Percentiles rank a stretch among this genome's conserved stretches.
Evolutionary conservation across 2,329 filamentous ascomycete species (phyloP).

Genomic region (Sclerotinia glacialis): DNA sequence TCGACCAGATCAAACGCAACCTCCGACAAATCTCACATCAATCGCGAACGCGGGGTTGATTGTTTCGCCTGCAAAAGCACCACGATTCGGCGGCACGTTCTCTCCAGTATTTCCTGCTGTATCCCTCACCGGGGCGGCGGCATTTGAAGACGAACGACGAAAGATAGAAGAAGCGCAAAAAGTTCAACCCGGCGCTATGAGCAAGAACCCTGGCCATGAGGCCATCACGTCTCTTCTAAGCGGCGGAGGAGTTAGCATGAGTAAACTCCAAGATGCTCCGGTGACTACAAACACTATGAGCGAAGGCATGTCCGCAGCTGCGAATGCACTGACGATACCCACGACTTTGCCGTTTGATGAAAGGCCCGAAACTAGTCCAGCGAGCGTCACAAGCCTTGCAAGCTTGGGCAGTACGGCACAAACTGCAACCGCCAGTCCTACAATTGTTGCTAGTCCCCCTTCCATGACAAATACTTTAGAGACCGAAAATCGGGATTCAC

Average conservation of each 20-base stretch:
- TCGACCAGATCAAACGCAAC: constrained; percentile 33
- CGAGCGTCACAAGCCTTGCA: constrained; percentile 38
- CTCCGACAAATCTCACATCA: constrained; percentile 29
- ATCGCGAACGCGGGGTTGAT: constrained; percentile 35
- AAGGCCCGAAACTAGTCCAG: constrained; percentile 36
- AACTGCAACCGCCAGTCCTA: constrained; percentile 39
- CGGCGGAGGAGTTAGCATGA: constrained; percentile 53
- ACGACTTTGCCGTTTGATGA: constrained; percentile 37
- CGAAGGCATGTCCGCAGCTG: constrained; percentile 36
- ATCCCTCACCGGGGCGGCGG: constrained; percentile 53
- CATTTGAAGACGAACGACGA: constrained; percentile 53
- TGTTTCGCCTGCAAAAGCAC: constrained; percentile 39
- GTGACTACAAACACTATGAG: constrained; percentile 35
- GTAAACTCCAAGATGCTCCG: constrained; percentile 54
- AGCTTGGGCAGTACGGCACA: constrained; percentile 38
- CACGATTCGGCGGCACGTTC: constrained; percentile 36
- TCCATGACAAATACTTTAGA: constrained; percentile 33
- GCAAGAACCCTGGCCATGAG: constrained; percentile 54
- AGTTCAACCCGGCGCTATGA: constrained; percentile 43
- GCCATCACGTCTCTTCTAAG: constrained; percentile 55
- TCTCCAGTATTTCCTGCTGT: constrained; percentile 41
- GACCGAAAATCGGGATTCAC: constrained; percentile 31
- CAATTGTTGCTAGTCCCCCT: constrained; percentile 36
- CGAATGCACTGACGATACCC: constrained; percentile 37
- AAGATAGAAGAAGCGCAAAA: constrained; percentile 48